Base-by-base conservation (phyloP, 2,329 filamentous ascomycete genomes). In the Sclerotinia subarctica region DNA sequence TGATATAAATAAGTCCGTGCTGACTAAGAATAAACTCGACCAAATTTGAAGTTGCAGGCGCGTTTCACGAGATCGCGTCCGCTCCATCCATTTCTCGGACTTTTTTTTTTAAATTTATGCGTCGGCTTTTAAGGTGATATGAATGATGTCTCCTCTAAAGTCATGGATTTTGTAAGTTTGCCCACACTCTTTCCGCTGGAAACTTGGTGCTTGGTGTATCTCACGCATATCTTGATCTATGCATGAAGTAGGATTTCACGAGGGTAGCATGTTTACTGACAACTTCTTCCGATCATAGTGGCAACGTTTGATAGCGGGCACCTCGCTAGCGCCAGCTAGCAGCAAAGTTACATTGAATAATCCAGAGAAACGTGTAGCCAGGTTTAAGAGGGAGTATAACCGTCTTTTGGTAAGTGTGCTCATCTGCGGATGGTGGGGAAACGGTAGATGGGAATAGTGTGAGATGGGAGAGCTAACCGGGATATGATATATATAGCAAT, bases 321-420 rank as follows among this genome's bases (percentile, higher is more conserved):
- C 83, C 72, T 82, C 86, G 76, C 81, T 89, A 74, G 85, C 84
- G 73, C 71, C 75, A 21, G 80, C 84, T 73, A 82, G 85, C 73
- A 83, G 83, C 74, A 87, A 84, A 78, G 86, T 88, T 76, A 83
- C 84, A 70, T 84, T 85, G 69, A 86, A 85, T 75, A 86, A 90
- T 77, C 87, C 87, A 57, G 82, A 86, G 69, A 85, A 86, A 75
- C 86, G 87, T 70, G 82, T 89, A 70, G 85, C 88, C 77, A 86
- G 87, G 68, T 90, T 89, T 77, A 87, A 89, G 77, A 87, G 86
- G 78, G 86, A 89, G 78, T 90, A 89, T 75, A 83, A 82, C 71
- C 84, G 86, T 74, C 79, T 90, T 70, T 77, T 90, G 78, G 86
- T 89, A 78, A 78, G 82, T 21, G 44, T 58, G 54, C 44, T 5